Percentiles rank a stretch among this genome's conserved stretches.
phyloP scores from a whole-genome alignment of 306 rosid species.

The Rosa lucieae region DNA sequence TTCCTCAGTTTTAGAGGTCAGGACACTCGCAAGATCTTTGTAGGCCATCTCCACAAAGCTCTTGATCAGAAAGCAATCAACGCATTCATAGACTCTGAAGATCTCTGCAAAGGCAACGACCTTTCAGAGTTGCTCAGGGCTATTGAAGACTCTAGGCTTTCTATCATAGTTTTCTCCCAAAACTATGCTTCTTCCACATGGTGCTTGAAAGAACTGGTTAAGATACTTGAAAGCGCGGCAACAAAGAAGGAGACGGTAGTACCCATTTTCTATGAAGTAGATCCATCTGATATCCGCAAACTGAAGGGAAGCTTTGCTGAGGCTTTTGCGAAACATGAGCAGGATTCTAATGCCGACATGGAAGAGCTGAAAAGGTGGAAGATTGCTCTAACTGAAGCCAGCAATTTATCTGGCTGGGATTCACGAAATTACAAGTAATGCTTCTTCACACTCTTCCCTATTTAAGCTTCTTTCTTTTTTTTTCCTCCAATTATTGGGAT shows the following conservation, averaged over 20 bases:
- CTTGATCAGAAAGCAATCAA: neutral
- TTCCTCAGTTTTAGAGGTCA: constrained; percentile 19
- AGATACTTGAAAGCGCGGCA: neutral
- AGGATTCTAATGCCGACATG: neutral
- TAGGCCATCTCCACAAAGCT: constrained; percentile 5
- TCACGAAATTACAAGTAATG: neutral
- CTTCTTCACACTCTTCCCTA: neutral
- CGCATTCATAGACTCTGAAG: constrained; percentile 3
- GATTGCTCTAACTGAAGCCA: neutral
- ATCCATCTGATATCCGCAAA: constrained; percentile 5
- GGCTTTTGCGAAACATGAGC: neutral
- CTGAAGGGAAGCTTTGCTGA: neutral
- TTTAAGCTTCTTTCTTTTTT: too few species aligned
- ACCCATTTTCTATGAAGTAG: neutral
- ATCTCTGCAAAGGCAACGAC: neutral
- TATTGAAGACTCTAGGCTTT: neutral
- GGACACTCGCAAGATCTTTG: constrained; percentile 1
- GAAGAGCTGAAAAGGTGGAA: neutral
- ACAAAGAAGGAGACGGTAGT: neutral
- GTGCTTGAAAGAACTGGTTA: constrained; percentile 14
- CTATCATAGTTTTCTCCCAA: neutral
- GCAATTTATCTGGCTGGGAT: neutral
- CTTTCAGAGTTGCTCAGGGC: neutral
- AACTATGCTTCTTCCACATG: constrained; percentile 3
- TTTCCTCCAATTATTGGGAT: too few species aligned